Percentiles rank a stretch among this genome's conserved stretches.
phyloP scores from a whole-genome alignment of 129 eudicot species.

The Tagetes patula region DNA sequence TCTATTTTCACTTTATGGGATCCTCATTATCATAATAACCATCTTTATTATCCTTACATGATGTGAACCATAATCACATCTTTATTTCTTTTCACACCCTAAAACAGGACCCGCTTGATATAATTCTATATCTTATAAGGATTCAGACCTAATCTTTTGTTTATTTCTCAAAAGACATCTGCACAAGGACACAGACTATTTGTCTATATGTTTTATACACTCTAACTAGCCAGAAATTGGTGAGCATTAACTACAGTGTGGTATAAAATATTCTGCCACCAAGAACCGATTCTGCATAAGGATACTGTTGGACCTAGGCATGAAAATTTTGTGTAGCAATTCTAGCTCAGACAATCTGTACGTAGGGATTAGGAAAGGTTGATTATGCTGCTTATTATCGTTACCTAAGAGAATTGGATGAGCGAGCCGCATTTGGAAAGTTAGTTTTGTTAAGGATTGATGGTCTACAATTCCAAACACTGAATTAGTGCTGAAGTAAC shows the following conservation, averaged over 20 bases:
- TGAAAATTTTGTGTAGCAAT: not conserved
- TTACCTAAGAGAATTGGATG: not conserved
- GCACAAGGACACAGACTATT: constrained; percentile 5
- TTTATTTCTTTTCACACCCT: constrained; percentile 11
- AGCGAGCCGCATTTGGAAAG: not conserved
- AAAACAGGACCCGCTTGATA: not conserved
- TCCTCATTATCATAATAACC: not conserved
- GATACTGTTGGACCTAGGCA: not conserved
- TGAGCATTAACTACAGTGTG: not conserved
- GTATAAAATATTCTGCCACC: constrained; percentile 15
- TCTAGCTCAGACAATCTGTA: not conserved
- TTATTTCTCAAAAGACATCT: constrained; percentile 2
- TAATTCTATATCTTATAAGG: not conserved
- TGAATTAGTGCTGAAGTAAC: not conserved
- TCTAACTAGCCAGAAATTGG: not conserved
- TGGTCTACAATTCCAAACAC: not conserved
- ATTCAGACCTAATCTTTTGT: constrained; percentile 12
- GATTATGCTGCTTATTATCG: not conserved
- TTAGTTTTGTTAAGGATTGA: constrained; percentile 3
- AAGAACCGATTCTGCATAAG: not conserved
- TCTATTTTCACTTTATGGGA: not conserved
- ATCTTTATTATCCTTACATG: not conserved
- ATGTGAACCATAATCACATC: constrained; percentile 14
- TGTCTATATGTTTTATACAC: not conserved
- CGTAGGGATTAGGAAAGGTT: not conserved